Evolutionary conservation across 371 early-diverging fungal genomes (phyloP), one percentile per base, ranked within the genome.

Genomic region (Lichtheimia hyalospora): DNA sequence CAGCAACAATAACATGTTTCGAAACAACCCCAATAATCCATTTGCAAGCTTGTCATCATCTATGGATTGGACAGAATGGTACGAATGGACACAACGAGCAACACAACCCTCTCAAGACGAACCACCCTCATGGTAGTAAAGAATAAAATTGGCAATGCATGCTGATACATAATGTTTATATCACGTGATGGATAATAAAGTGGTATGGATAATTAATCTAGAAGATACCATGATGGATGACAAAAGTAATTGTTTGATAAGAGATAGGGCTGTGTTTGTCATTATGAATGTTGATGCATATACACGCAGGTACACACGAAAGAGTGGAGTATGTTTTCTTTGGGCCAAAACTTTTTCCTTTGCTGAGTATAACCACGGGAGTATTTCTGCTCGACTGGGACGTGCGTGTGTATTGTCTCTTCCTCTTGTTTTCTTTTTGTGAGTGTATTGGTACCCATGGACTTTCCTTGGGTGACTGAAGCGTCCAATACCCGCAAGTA

Each of bases 51-150:
- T 79, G 13, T 75, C 80, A 21, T 57, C 71, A 8, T 76, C 76
- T 0, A 73, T 74, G 71, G 80, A 79, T 49, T 74, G 72, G 74
- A 60, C 73, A 3, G 80, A 79, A 53, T 76, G 76, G 76, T 67
- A 64, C 13, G 74, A 71, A 43, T 78, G 74, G 74, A 74, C 41
- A 25, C 56, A 55, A 27, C 54, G 34, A 52, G 24, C 23, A 34
- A 34, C 34, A 8, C 5, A 34, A 8, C 34, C 10, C 2, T 6
- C 34, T 34, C 34, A 34, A 8, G 34, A 34, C 2, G 34, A 34
- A 1, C 34, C 5, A 8, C 5, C 25, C 2, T 25, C 25, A 25
- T 25, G 3, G 25, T 25, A 25, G 25, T 25, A 25, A 25, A 0
- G 7, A 1, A 27, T 27, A 27, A 27, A 27, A n/a, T n/a, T n/a